Conservation (phyloP, 2,329 filamentous ascomycete genomes). For the Nemania sp. region DNA sequence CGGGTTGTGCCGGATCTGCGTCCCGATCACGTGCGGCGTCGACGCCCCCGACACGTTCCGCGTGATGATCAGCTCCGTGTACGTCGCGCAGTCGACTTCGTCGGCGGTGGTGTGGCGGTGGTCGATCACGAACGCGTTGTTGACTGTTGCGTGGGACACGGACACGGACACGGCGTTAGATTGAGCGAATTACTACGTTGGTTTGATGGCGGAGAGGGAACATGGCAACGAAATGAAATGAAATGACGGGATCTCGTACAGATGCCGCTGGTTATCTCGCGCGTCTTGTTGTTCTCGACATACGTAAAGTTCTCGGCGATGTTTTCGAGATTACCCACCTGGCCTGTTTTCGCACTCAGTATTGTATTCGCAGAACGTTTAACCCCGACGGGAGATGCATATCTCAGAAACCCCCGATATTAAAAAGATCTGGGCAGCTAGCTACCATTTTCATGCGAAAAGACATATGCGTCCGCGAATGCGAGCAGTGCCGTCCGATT, state of each 20-base stretch:
- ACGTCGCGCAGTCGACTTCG: conserved; percentile 39
- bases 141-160: conserved; percentile 16
- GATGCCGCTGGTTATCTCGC: conserved; percentile 35
- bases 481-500: conserved; percentile 24
- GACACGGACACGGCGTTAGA: neutral
- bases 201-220: neutral
- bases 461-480: conserved; percentile 29
- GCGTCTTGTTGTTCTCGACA: conserved; percentile 39
- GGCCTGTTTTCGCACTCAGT: conserved; percentile 21
- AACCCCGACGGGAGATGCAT: neutral
- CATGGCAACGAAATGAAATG: neutral
- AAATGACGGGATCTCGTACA: conserved; percentile 12
- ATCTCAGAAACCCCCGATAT: neutral
- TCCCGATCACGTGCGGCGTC: conserved; percentile 41
- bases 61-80: conserved; percentile 37
- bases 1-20: conserved; percentile 42
- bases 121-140: conserved; percentile 35
- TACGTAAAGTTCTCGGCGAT: conserved; percentile 37
- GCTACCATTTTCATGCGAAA: conserved; percentile 27
- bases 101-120: conserved; percentile 41
- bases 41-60: conserved; percentile 27
- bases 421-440: neutral
- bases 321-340: conserved; percentile 24
- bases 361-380: neutral
- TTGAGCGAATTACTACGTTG: neutral